Percentiles rank a stretch among this genome's conserved stretches.
Conservation (phyloP, 2,329 filamentous ascomycete genomes). For the Ophiostoma novo-ulmi region DNA sequence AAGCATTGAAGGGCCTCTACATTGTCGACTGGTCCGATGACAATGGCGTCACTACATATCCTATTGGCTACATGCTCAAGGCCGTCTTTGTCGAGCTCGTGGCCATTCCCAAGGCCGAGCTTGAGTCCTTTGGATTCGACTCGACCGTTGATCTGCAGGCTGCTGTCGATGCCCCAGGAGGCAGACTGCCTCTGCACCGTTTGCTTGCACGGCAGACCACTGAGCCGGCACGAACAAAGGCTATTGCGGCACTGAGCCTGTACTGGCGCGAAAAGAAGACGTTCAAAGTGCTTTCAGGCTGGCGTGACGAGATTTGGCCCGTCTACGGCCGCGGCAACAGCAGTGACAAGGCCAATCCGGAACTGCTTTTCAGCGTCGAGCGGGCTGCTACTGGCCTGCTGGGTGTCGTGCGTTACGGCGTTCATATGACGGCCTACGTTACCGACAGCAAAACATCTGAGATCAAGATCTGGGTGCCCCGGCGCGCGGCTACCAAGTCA, state of each 20-base stretch:
- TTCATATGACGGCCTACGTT: conserved; percentile 74
- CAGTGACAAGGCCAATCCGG: conserved; percentile 39
- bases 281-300: conserved; percentile 71
- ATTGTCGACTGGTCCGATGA: conserved; percentile 59
- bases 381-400: conserved; percentile 69
- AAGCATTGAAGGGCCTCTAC: conserved; percentile 57
- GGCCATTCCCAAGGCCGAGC: conserved; percentile 51
- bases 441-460: conserved; percentile 37
- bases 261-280: conserved; percentile 65
- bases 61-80: conserved; percentile 58
- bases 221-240: conserved; percentile 57
- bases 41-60: conserved; percentile 51
- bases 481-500: conserved; percentile 68
- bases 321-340: conserved; percentile 60
- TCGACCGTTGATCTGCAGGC: conserved; percentile 31
- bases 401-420: conserved; percentile 71
- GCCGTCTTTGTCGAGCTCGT: conserved; percentile 47
- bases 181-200: conserved; percentile 60
- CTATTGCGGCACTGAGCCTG: conserved; percentile 51
- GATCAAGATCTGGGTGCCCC: conserved; percentile 75
- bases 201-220: conserved; percentile 53
- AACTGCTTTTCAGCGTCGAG: conserved; percentile 69
- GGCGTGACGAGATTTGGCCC: conserved; percentile 76
- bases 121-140: conserved; percentile 55
- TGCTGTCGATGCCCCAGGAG: conserved; percentile 34